A percentile compares a stretch with the other conserved stretches of the same genome.
phyloP scores from a whole-genome alignment of 1,139 yeast species.

The Debaryomyces sp. region DNA sequence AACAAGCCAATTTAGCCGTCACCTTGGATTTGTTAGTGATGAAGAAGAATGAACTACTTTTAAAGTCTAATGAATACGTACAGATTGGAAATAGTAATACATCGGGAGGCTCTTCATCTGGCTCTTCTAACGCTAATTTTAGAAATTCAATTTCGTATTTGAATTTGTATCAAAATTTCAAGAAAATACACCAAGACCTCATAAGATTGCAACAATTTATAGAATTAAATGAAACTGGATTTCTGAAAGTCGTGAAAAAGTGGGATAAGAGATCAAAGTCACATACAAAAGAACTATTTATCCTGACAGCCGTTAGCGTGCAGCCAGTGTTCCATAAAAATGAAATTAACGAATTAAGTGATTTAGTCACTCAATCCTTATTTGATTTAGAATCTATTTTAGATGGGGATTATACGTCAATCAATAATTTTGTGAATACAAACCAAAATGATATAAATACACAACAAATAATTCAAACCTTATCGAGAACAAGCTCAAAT shows the following conservation, averaged over 20 bases:
- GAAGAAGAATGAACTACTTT: slow-evolving; percentile 64
- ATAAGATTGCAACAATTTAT: slow-evolving; percentile 89
- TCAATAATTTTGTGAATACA: background rate
- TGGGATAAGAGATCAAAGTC: slow-evolving; percentile 98
- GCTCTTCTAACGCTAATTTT: slow-evolving; percentile 24
- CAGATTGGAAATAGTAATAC: slow-evolving; percentile 22
- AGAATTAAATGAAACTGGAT: slow-evolving; percentile 92
- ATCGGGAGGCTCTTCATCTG: slow-evolving; percentile 27
- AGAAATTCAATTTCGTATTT: slow-evolving; percentile 47
- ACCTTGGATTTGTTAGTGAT: slow-evolving; percentile 75
- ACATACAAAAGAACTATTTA: slow-evolving; percentile 88
- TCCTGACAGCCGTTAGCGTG: slow-evolving; percentile 90
- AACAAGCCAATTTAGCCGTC: slow-evolving; percentile 82
- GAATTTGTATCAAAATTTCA: slow-evolving; percentile 80
- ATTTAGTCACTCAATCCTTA: slow-evolving; percentile 72
- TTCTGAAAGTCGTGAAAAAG: slow-evolving; percentile 90
- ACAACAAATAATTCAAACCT: slow-evolving; percentile 4
- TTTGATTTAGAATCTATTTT: slow-evolving; percentile 85
- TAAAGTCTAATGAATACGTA: slow-evolving; percentile 34
- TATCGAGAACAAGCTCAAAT: slow-evolving; percentile 6
- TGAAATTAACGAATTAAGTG: slow-evolving; percentile 83
- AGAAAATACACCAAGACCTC: slow-evolving; percentile 85
- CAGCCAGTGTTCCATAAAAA: slow-evolving; percentile 95
- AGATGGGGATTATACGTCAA: slow-evolving; percentile 63
- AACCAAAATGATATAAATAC: background rate